Base-by-base conservation (phyloP, 352 stramenopile species). In the Discostella stelligera region DNA sequence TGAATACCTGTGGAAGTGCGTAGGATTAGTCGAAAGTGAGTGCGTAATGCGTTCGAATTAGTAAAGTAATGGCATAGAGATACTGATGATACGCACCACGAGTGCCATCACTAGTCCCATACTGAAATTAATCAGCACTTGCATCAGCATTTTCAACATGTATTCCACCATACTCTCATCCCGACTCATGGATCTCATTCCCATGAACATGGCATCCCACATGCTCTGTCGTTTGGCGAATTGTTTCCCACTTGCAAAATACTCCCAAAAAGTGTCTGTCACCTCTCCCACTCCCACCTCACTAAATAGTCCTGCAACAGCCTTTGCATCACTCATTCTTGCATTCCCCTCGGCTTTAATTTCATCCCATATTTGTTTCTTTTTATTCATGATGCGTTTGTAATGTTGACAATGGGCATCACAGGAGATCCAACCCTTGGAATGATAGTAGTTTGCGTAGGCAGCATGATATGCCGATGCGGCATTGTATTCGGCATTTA, bases 111-210 rank as follows among this genome's bases (percentile, higher is more conserved):
- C 54, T 0, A 94, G 58, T 50, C 90, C 90, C 67, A 93, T 81
- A 41, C 79, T 89, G 67, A 94, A 93, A 79, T 94, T 94, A 25
- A 94, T 77, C 16, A 94, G 63, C n/a, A 94, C 83, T 65, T 94
- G 77, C 37, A 91, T 56, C 4, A 92, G 61, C 18, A 91, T 80
- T 46, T 81, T 81, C 20, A 94, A 63, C 41, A 62, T 75, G 73
- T 91, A 94, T 69, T 94, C 86, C 5, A 91, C 66, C 41, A 83
- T 78, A 50, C 27, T 83, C 71, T 94, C 90, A 78, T 94, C 83
- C 25, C 88, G 49, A n/a, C 85, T 71, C 79, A 94, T 93, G n/a
- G 44, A 69, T 55, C 89, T 68, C 60, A 94, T 91, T 32, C 85
- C 85, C 66, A 93, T 91, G 65, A 93, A 90, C 79, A 93, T 84